These are phyloP conservation scores for Cystobasidium onofrii DNA, from an alignment of 768 basidiomycete species.

Conservation along the genomic window DNA sequence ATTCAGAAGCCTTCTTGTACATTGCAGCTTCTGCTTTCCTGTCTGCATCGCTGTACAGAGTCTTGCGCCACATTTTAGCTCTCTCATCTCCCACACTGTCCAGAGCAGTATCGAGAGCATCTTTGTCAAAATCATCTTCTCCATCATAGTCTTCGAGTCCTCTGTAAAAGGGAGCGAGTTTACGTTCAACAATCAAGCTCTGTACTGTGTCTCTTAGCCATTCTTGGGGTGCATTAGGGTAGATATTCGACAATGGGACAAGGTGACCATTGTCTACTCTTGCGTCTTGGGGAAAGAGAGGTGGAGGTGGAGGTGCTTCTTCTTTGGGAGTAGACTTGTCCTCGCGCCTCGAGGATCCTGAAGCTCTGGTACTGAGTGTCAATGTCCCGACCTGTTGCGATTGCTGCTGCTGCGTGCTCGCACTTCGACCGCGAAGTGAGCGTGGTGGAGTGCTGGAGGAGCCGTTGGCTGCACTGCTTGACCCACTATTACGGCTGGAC, in stretches of 20 bases:
- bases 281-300: slow-evolving; percentile 20
- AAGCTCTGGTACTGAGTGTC: background rate
- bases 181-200: slow-evolving; percentile 76
- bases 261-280: slow-evolving; percentile 64
- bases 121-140: slow-evolving; percentile 29
- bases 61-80: slow-evolving; percentile 35
- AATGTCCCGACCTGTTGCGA: background rate
- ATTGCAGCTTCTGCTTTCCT: slow-evolving; percentile 42
- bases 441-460: background rate
- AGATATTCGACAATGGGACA: slow-evolving; percentile 65
- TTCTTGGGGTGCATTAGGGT: slow-evolving; percentile 65
- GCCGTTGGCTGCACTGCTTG: background rate
- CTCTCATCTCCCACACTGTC: slow-evolving; percentile 36
- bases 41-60: slow-evolving; percentile 32
- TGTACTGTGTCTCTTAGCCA: slow-evolving; percentile 83
- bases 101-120: slow-evolving; percentile 31
- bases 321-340: background rate
- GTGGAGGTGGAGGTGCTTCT: slow-evolving; percentile 6
- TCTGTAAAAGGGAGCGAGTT: slow-evolving; percentile 89
- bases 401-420: background rate
- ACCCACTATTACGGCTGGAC: background rate
- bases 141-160: slow-evolving; percentile 81
- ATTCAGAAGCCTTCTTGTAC: slow-evolving; percentile 55
- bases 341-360: background rate
- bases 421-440: background rate